Percentiles rank a stretch among this genome's conserved stretches.
Evolutionary conservation across 2,329 filamentous ascomycete genomes (phyloP).

Genomic region (Orbilia quercus): DNA sequence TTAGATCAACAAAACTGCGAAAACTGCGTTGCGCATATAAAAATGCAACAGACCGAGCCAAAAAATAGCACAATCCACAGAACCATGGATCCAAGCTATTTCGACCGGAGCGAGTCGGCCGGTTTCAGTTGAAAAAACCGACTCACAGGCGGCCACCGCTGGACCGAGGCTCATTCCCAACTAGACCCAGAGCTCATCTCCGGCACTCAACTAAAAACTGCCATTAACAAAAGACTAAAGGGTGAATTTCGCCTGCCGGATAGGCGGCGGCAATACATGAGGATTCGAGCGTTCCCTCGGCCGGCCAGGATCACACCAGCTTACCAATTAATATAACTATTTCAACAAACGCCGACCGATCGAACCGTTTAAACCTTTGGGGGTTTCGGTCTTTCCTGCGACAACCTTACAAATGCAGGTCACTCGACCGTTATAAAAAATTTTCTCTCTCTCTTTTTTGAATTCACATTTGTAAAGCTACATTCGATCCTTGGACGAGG

Average conservation of each 20-base stretch:
- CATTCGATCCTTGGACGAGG: conserved; percentile 29
- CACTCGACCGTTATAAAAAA: conserved; percentile 15
- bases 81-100: not conserved
- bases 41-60: conserved; percentile 44
- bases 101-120: conserved; percentile 30
- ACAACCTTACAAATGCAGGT: conserved; percentile 53
- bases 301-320: conserved; percentile 51
- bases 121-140: conserved; percentile 41
- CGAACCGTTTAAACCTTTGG: conserved; percentile 36
- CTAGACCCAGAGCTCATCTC: conserved; percentile 29
- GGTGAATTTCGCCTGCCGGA: conserved; percentile 31
- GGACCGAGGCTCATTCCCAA: conserved; percentile 46
- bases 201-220: conserved; percentile 19
- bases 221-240: too few relatives aligned
- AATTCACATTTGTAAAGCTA: not conserved
- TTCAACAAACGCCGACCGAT: conserved; percentile 48
- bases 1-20: too few relatives aligned
- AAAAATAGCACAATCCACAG: conserved; percentile 5
- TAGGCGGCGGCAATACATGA: conserved; percentile 45
- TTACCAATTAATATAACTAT: conserved; percentile 39
- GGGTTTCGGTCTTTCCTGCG: conserved; percentile 11
- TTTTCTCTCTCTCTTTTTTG: conserved; percentile 9
- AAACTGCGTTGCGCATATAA: conserved; percentile 34
- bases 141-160: conserved; percentile 10
- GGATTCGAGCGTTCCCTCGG: conserved; percentile 46